Percentiles rank a stretch among this genome's conserved stretches.
phyloP scores from a whole-genome alignment of 768 basidiomycete genomes.

The Zangia roseola region DNA sequence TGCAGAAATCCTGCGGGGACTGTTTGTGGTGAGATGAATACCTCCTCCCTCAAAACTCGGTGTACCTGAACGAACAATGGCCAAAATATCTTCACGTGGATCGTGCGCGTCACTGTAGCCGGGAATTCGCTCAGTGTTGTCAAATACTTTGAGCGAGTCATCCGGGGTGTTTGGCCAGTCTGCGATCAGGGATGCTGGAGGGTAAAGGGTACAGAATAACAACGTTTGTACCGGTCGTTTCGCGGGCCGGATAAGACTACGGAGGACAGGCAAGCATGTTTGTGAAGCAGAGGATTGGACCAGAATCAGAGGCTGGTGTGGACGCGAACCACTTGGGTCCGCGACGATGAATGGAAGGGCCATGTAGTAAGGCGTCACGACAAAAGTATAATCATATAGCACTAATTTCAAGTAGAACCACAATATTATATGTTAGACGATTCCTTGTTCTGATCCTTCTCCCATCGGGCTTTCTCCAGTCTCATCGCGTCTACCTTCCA shows the following conservation, averaged over 20 bases:
- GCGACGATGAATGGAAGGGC: constrained; percentile 28
- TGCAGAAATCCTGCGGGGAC: constrained; percentile 49
- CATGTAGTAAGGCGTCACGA: constrained; percentile 19
- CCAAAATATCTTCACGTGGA: constrained; percentile 38
- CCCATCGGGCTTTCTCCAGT: constrained; percentile 49
- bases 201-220: constrained; percentile 58
- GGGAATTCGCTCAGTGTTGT: constrained; percentile 52
- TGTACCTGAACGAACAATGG: constrained; percentile 39
- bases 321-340: constrained; percentile 18
- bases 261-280: constrained; percentile 55
- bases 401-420: not conserved
- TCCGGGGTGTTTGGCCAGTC: constrained; percentile 18
- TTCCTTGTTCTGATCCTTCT: constrained; percentile 24
- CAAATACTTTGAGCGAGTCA: constrained; percentile 38
- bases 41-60: not conserved
- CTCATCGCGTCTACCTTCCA: constrained; percentile 53
- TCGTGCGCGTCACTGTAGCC: constrained; percentile 47
- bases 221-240: constrained; percentile 30
- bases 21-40: constrained; percentile 20
- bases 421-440: constrained; percentile 10
- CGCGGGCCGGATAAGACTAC: constrained; percentile 38
- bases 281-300: constrained; percentile 62
- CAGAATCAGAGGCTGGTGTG: constrained; percentile 47
- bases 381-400: too few relatives aligned
- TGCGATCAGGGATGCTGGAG: constrained; percentile 47